Base-by-base conservation (phyloP, 2,329 filamentous ascomycete species). In the Xylariaceae sp. region DNA sequence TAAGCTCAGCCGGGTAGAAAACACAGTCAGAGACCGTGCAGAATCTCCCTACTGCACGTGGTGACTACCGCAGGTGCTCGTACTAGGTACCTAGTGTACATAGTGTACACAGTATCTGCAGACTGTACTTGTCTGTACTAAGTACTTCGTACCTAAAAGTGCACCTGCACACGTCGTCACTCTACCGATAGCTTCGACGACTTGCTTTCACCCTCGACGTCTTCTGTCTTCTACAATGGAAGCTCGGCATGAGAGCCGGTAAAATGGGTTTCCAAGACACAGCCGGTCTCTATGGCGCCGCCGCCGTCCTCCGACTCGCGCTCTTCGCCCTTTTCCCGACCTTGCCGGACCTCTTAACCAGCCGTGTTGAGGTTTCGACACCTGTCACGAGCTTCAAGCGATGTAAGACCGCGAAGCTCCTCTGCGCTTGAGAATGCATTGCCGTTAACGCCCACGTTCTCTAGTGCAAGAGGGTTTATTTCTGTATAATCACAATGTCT, bases 301-400 rank as follows among this genome's bases (percentile, higher is more conserved):
- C 92, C 54, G 86, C 88, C 52, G 80, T 85, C 58, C 77, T 97
- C 63, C 86, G 94, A 63, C 78, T 97, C 56, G 74, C 89, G 52
- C 81, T 97, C 49, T 92, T 91, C 69, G 77, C 85, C 55, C 78
- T 85, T 54, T 96, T 96, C 68, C 92, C 94, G 58, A 83, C 82
- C 36, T 78, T 99, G 39, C 89, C 92, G 49, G 85, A 91, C 69
- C 79, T 96, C 58, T 79, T 99, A 58, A 94, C 90, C 18, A 88
- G 87, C 60, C 87, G 94, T 68, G 94, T 96, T 65, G 94, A 99
- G 77, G 87, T 99, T 66, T 96, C 94, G 42, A 99, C 94, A 19
- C 92, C 94, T 37, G 88, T 97, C 44, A 96, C 90, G 64, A 96
- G 92, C 80, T 99, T 96, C 81, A 97, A 97, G 77, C 84, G 94